Conservation (phyloP, 768 basidiomycete genomes). For the Lactarius quietus region DNA sequence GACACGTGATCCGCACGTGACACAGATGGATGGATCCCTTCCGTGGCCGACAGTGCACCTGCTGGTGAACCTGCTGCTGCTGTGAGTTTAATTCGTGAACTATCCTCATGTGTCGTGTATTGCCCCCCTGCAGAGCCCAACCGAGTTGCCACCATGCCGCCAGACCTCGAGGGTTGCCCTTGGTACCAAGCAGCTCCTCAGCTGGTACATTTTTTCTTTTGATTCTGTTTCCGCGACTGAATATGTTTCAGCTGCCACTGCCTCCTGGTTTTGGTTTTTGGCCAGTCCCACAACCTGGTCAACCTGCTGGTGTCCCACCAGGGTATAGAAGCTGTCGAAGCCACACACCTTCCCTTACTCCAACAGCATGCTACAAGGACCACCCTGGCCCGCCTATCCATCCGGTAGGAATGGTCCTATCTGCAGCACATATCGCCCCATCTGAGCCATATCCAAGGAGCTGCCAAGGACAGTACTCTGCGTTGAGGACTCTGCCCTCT, state of each 20-base stretch:
- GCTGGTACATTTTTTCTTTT: background rate
- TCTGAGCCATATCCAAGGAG: too few species aligned
- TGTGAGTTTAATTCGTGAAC: too few species aligned
- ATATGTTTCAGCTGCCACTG: constrained; percentile 1
- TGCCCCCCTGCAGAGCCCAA: constrained; percentile 2
- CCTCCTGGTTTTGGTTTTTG: background rate
- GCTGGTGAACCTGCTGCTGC: background rate
- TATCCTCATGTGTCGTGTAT: constrained; percentile 5
- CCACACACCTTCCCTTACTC: too few species aligned
- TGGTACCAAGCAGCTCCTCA: constrained; percentile 3
- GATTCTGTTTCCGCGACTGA: background rate
- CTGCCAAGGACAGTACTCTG: too few species aligned
- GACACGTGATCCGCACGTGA: too few species aligned
- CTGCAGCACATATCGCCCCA: too few species aligned
- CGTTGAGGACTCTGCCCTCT: too few species aligned
- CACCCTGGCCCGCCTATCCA: too few species aligned
- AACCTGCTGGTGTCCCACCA: background rate
- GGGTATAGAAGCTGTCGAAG: too few species aligned
- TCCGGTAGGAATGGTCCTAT: too few species aligned
- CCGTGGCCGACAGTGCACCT: background rate
- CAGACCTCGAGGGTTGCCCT: background rate
- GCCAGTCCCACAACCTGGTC: background rate
- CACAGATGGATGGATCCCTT: constrained; percentile 12
- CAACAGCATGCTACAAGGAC: too few species aligned
- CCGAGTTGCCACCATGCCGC: constrained; percentile 1